A percentile compares a stretch with the other conserved stretches of the same genome.
Conservation (phyloP, 73 alveolate species). For the Halteria grandinella region DNA sequence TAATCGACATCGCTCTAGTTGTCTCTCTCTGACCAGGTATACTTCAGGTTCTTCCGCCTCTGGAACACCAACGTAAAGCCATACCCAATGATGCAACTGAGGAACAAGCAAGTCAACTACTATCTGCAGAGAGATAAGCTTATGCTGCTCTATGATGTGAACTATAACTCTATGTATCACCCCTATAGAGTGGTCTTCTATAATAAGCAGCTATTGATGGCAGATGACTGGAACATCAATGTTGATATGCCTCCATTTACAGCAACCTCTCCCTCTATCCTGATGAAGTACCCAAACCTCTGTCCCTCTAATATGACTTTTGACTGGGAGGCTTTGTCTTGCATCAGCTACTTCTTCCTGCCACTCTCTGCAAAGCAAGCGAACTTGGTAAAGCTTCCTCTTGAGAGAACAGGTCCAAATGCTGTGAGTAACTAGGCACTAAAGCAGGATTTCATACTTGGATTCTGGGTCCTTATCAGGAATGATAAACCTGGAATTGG, state of each 20-base stretch:
- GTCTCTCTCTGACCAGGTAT: too few species aligned
- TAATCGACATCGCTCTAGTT: too few species aligned
- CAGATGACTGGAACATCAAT: conserved; percentile 16
- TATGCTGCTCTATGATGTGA: not conserved
- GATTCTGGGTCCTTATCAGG: too few species aligned
- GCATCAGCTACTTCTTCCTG: too few species aligned
- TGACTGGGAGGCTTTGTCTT: too few species aligned
- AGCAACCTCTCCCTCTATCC: not conserved
- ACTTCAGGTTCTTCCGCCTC: conserved; percentile 8
- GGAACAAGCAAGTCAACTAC: not conserved
- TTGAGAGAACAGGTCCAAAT: too few species aligned
- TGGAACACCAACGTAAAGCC: conserved; percentile 36
- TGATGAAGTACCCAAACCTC: not conserved
- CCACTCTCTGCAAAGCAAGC: too few species aligned
- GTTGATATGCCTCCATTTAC: not conserved
- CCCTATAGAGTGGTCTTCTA: conserved; percentile 1
- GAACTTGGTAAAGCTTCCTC: too few species aligned
- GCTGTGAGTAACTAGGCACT: too few species aligned
- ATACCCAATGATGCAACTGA: not conserved
- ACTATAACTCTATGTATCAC: not conserved
- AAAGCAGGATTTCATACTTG: too few species aligned
- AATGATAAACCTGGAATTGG: too few species aligned
- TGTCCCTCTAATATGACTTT: too few species aligned
- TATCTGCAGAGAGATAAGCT: conserved; percentile 2
- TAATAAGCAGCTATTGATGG: not conserved